Evolutionary conservation across 1,139 yeast genomes (phyloP), one percentile per base, ranked within the genome.

Genomic region (Debaryomyces coudertii): DNA sequence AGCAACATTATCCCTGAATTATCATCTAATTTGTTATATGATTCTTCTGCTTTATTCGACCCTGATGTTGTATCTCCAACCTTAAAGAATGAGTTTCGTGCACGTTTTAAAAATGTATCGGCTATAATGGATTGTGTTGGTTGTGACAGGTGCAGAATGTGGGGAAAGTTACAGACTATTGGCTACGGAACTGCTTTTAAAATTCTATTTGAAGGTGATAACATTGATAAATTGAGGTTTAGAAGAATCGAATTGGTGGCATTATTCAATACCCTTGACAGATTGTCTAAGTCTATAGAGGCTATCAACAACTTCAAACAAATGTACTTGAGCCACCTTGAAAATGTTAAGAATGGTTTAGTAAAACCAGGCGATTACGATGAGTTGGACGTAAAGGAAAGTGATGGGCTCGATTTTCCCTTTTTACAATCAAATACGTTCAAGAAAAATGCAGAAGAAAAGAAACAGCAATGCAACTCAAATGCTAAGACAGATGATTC

Each of bases 51-150:
- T 20, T 68, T 74, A 71, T 54, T 85, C 78, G 71, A 83, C 80
- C 68, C 96, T 77, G 58, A 71, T 71, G 50, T 62, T 61, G 58
- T 76, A 76, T 56, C 87, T 77, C 70, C 87, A 62, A 56, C 76
- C 12, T 74, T 89, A 49, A 93, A 93, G 59, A 83, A 86, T 52
- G 98, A 93, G 58, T 92, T 93, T 68, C 79, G 95, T 53, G 68
- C 80, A 36, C 84, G 96, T 48, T 95, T 93, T 66, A 84, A 83
- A 62, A 95, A 93, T 63, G 95, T 93, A 28, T 85, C 96, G 27
- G 87, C 89, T 43, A 82, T 93, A 43, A 93, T 95, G 97, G 97
- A 93, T 66, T 93, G 99, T 73, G 98, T 93, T 40, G 97, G 97
- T 31, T 93, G 99, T 71, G 99, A 93, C 65, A 79, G 98, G 63